A percentile compares a stretch with the other conserved stretches of the same genome.
Conservation (phyloP, 306 rosid species). For the Rubus parviflorus region DNA sequence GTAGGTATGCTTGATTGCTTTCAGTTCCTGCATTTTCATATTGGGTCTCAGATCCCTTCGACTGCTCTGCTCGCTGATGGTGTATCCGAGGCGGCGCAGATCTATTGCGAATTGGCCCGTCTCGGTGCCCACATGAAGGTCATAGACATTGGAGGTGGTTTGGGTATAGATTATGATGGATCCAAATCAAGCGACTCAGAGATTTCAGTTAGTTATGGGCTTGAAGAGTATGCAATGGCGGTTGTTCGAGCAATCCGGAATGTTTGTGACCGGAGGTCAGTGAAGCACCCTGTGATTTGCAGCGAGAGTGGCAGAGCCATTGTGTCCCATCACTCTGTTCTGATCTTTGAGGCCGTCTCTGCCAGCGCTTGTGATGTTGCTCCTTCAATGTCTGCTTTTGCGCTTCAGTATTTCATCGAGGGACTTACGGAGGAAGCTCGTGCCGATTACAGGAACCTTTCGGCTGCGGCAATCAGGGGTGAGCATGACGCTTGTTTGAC, state of each 20-base stretch:
- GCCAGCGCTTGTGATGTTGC: conserved; percentile 27
- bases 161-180: conserved; percentile 88
- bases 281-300: conserved; percentile 70
- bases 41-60: conserved; percentile 83
- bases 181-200: conserved; percentile 72
- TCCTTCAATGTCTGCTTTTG: conserved; percentile 43
- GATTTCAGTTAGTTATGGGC: conserved; percentile 63
- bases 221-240: conserved; percentile 70
- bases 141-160: conserved; percentile 85
- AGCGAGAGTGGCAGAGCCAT: conserved; percentile 90
- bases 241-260: conserved; percentile 61
- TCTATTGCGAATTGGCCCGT: conserved; percentile 83
- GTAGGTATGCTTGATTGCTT: conserved; percentile 76
- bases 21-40: conserved; percentile 82
- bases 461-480: conserved; percentile 54
- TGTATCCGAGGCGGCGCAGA: conserved; percentile 83
- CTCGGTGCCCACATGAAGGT: conserved; percentile 81
- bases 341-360: conserved; percentile 72
- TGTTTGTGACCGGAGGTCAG: conserved; percentile 59
- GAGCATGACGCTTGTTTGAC: conserved; percentile 59
- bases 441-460: conserved; percentile 47
- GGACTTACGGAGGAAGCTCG: conserved; percentile 68
- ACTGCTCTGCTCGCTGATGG: conserved; percentile 69
- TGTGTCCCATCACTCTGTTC: conserved; percentile 80
- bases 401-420: conserved; percentile 52